Evolutionary conservation across 2,329 filamentous ascomycete species (phyloP).

Genomic region (Diaporthe amygdali): DNA sequence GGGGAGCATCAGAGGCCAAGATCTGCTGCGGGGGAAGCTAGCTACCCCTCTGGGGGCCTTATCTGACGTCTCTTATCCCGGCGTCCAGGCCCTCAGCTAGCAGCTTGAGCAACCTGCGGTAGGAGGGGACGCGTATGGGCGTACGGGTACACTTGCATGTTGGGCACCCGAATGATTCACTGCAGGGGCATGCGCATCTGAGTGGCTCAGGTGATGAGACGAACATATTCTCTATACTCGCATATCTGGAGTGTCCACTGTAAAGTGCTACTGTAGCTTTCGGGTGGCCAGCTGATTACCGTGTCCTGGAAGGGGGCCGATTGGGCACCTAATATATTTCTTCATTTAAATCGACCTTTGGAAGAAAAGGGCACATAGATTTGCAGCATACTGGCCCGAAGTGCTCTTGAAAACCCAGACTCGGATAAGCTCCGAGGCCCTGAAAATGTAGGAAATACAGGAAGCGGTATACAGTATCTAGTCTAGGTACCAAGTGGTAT

Average conservation of each 20-base stretch:
- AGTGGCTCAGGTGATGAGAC: no score
- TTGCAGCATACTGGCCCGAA: no score
- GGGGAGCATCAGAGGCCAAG: background rate
- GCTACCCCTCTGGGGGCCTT: background rate
- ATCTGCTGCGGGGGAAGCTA: constrained; percentile 16
- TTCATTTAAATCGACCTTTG: background rate
- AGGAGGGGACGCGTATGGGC: background rate
- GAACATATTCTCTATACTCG: background rate
- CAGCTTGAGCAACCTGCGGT: background rate
- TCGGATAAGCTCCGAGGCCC: no score
- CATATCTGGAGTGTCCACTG: background rate
- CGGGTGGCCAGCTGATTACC: background rate
- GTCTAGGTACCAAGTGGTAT: background rate
- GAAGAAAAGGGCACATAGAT: background rate
- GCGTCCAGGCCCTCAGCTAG: background rate
- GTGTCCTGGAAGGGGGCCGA: background rate
- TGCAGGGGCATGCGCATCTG: background rate
- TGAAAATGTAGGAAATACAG: no score
- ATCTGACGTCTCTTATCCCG: background rate
- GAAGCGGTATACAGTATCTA: no score
- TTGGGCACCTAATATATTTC: background rate
- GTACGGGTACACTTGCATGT: background rate
- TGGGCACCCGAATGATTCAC: background rate
- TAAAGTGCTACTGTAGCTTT: background rate
- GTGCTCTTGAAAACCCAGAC: background rate